These are phyloP conservation scores for Apium graveolens DNA, from an alignment of 129 eudicot genomes.

Conservation along the genomic window DNA sequence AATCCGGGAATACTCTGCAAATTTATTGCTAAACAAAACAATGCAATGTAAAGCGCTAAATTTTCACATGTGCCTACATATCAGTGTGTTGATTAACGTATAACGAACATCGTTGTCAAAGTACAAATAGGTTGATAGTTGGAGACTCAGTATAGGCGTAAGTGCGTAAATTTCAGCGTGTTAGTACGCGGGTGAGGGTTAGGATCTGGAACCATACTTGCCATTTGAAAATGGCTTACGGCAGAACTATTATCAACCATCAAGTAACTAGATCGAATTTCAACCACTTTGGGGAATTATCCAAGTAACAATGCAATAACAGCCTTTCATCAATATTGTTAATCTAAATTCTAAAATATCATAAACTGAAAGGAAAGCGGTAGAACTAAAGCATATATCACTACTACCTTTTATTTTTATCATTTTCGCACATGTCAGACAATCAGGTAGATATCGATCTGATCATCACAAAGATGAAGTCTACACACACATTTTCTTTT, in stretches of 20 bases:
- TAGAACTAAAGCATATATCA: background rate
- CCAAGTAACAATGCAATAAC: background rate
- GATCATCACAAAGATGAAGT: background rate
- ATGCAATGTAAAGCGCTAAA: background rate
- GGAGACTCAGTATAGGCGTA: too few relatives aligned
- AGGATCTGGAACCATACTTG: too few relatives aligned
- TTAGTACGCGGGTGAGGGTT: too few relatives aligned
- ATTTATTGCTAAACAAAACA: background rate
- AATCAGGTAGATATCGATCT: background rate
- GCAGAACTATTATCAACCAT: background rate
- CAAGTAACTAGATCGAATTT: background rate
- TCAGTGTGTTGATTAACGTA: too few relatives aligned
- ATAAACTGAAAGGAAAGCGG: background rate
- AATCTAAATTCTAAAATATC: background rate
- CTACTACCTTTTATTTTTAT: background rate
- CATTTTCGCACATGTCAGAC: background rate
- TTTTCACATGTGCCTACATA: background rate
- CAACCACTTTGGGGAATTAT: background rate
- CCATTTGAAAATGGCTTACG: background rate
- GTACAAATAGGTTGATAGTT: too few relatives aligned
- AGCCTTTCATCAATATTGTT: background rate
- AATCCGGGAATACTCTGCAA: background rate
- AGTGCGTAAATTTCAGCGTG: too few relatives aligned
- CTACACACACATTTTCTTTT: constrained; percentile 17
- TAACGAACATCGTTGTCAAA: background rate